Evolutionary conservation across 1,139 yeast species (phyloP), one percentile per base, ranked within the genome.

Genomic region (Pichia cactophila): DNA sequence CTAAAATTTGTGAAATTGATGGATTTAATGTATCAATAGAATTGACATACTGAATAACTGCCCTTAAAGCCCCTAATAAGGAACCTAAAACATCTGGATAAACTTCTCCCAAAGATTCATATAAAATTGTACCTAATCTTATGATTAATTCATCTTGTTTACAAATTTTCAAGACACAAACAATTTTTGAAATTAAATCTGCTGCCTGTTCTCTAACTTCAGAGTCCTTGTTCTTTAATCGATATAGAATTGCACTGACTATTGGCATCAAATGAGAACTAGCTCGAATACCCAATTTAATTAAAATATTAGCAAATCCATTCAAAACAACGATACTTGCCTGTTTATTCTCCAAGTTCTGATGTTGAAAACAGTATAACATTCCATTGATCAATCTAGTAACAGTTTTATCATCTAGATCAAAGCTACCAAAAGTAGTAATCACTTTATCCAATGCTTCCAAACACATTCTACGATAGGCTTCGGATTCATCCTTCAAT

Each of bases 81-180:
- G 96, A 85, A 0, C 96, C 97, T 43, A 94, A 71, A 2, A 90
- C 97, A 49, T 89, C 96, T 0, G 98, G 98, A 56, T 83, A 89
- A 8, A 86, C 95, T 61, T 94, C 99, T 26, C 98, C 98, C 20
- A 94, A 73, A 17, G 95, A 86, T 63, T 94, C 99, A 64, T 86
- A 89, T 39, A 94, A 70, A 20, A 89, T 83, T 29, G 86, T 77
- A 6, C 90, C 83, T 49, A 92, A 70, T 60, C 83, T 85, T 50
- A 75, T 74, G 58, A 89, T 66, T 48, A 86, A 66, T 5, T 73
- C 80, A 42, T 76, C 78, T 57, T 86, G 87, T 7, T 74, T 81
- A 61, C 96, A 87, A 14, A 70, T 63, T 54, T 79, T 78, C 53
- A 90, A 75, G 1, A 81, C 83, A 2, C 86, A 81, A 0, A 92